Conservation (phyloP, 164 flowering plant genomes). For the Brasenia schreberi region DNA sequence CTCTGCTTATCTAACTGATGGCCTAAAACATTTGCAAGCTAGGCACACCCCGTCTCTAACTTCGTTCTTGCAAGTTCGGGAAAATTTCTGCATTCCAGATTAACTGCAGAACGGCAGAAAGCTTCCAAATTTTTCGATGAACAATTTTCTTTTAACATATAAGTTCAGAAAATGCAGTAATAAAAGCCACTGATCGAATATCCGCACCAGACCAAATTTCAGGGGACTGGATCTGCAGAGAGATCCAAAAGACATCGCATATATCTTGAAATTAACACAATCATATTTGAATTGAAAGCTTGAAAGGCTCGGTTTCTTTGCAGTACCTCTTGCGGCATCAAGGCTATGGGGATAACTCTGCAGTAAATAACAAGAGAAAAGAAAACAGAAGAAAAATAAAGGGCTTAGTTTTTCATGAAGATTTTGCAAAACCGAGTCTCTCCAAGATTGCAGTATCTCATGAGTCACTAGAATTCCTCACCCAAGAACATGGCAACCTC, state of each 20-base stretch:
- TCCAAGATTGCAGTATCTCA: background rate
- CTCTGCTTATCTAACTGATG: background rate
- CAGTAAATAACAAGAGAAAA: slow-evolving; percentile 8
- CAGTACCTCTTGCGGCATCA: slow-evolving; percentile 84
- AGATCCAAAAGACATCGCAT: background rate
- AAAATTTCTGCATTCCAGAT: background rate
- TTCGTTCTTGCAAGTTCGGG: background rate
- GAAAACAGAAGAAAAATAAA: background rate
- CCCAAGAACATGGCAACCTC: slow-evolving; percentile 94
- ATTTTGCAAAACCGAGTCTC: background rate
- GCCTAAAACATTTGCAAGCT: too few species aligned
- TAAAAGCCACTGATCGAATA: background rate
- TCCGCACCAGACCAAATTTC: background rate
- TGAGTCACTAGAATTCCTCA: slow-evolving; percentile 8
- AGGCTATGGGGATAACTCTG: slow-evolving; percentile 89
- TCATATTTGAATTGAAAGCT: background rate
- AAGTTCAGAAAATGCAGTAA: background rate
- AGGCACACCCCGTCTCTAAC: too few species aligned
- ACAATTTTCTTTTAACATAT: background rate
- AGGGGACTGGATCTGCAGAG: background rate
- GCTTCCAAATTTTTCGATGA: background rate
- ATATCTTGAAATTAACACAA: background rate
- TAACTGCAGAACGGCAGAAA: background rate
- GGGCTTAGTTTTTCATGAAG: background rate
- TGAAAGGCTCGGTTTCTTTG: background rate